A percentile compares a stretch with the other conserved stretches of the same genome.
These are phyloP conservation scores for Orbilia oligospora DNA, from an alignment of 2,329 filamentous ascomycete species.

Conservation along the genomic window DNA sequence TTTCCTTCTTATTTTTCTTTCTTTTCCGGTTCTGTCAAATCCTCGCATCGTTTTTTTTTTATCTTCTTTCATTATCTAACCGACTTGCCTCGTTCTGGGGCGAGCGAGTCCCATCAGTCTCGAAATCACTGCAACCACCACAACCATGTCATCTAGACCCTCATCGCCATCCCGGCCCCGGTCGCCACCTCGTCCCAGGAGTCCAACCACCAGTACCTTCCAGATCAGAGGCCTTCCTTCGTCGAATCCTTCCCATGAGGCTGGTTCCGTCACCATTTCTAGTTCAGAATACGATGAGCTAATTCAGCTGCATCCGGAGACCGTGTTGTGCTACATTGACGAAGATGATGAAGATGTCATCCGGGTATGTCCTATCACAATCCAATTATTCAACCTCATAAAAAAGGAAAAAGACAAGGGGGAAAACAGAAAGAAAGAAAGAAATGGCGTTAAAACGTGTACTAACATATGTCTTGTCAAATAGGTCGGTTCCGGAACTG, in stretches of 20 bases:
- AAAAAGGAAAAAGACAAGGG: too few relatives aligned
- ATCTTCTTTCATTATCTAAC: constrained; percentile 3
- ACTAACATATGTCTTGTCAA: background rate
- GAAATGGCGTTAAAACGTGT: background rate
- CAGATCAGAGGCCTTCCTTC: constrained; percentile 56
- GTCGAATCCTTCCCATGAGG: constrained; percentile 37
- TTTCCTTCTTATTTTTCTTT: background rate
- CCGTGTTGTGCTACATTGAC: constrained; percentile 63
- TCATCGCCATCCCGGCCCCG: constrained; percentile 51
- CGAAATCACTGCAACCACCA: background rate
- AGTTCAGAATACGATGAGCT: constrained; percentile 62
- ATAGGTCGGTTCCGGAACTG: constrained; percentile 63
- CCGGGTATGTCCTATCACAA: constrained; percentile 58
- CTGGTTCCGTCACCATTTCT: constrained; percentile 52
- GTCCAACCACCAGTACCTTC: constrained; percentile 56
- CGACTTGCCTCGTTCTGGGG: constrained; percentile 14
- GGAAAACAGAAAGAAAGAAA: too few relatives aligned
- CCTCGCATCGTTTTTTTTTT: constrained; percentile 24
- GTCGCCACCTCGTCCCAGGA: constrained; percentile 55
- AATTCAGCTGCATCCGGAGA: constrained; percentile 62
- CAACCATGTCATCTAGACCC: constrained; percentile 38
- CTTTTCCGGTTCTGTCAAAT: background rate
- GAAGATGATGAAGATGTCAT: constrained; percentile 64
- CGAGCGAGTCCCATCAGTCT: constrained; percentile 11
- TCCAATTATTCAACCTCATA: background rate